phyloP scores from a whole-genome alignment of 192 early-diverging fungal genomes.

The Gigaspora rosea region DNA sequence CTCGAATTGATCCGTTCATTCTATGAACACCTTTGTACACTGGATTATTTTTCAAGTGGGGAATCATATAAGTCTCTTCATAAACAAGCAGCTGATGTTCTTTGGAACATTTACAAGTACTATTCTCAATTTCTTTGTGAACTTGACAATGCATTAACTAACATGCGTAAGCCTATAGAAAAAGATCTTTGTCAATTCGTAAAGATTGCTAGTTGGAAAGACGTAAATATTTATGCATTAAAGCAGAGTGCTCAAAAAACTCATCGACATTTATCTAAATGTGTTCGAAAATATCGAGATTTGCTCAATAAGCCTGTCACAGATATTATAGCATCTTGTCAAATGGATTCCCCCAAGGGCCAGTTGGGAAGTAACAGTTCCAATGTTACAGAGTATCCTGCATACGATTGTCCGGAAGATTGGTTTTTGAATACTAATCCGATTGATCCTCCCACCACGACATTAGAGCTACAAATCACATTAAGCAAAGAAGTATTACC shows the following conservation, averaged over 20 bases:
- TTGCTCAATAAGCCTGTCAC: slow-evolving; percentile 75
- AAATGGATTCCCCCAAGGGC: slow-evolving; percentile 1
- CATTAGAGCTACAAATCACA: slow-evolving; percentile 19
- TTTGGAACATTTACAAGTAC: slow-evolving; percentile 78
- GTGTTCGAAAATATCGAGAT: slow-evolving; percentile 82
- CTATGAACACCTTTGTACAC: slow-evolving; percentile 50
- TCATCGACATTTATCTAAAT: slow-evolving; percentile 89
- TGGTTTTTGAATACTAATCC: slow-evolving; percentile 45
- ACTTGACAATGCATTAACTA: slow-evolving; percentile 59
- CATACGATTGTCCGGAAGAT: background rate
- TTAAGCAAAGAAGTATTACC: background rate
- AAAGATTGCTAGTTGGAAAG: slow-evolving; percentile 96
- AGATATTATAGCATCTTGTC: slow-evolving; percentile 61
- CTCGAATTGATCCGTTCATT: slow-evolving; percentile 72
- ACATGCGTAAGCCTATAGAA: slow-evolving; percentile 69
- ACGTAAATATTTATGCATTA: slow-evolving; percentile 91
- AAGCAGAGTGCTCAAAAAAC: slow-evolving; percentile 88
- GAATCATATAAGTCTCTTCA: background rate
- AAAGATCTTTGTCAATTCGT: slow-evolving; percentile 93
- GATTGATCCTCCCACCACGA: slow-evolving; percentile 33
- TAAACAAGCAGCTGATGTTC: slow-evolving; percentile 42
- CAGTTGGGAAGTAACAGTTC: too few relatives aligned
- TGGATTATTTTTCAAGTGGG: slow-evolving; percentile 34
- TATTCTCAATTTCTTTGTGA: slow-evolving; percentile 73
- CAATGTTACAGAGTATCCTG: background rate